A percentile compares a stretch with the other conserved stretches of the same genome.
Conservation (phyloP, 2,329 filamentous ascomycete genomes). For the Aspergillus fumigatiaffinis region DNA sequence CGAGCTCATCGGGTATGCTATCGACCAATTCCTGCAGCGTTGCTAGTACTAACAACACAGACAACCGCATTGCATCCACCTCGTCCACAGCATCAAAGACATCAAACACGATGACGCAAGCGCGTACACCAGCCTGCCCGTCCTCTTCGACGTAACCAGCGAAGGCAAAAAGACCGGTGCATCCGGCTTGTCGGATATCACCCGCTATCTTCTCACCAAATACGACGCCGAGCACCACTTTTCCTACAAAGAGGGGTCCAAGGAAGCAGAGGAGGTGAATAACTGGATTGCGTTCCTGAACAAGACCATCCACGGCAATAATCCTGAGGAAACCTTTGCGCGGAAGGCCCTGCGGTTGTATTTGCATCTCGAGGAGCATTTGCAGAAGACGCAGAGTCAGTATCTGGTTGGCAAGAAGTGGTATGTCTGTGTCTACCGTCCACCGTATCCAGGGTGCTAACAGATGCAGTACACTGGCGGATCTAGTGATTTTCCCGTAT, state of each 20-base stretch:
- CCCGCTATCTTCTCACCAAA: slow-evolving; percentile 2
- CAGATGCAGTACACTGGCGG: slow-evolving; percentile 8
- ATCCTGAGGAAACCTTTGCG: not conserved
- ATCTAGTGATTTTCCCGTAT: slow-evolving; percentile 7
- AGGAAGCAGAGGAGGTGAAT: slow-evolving; percentile 1
- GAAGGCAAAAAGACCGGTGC: not conserved
- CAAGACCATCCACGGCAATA: not conserved
- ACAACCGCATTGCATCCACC: slow-evolving; percentile 2
- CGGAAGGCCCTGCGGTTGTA: slow-evolving; percentile 7
- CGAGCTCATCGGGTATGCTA: slow-evolving; percentile 3
- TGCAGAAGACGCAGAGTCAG: slow-evolving; percentile 1
- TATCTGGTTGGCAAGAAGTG: slow-evolving; percentile 11
- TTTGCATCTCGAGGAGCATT: slow-evolving; percentile 7
- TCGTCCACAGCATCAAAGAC: not conserved
- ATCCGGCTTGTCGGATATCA: not conserved
- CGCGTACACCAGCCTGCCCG: not conserved
- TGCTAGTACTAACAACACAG: not conserved
- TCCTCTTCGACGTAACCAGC: slow-evolving; percentile 1
- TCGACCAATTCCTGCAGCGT: too few species aligned
- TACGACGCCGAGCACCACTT: slow-evolving; percentile 1
- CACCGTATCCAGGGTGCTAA: not conserved
- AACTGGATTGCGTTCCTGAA: not conserved
- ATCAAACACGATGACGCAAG: not conserved
- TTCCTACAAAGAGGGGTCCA: slow-evolving; percentile 2
- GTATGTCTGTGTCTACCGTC: not conserved